Percentiles rank a stretch among this genome's conserved stretches.
Conservation (phyloP, 306 rosid genomes). For the Pyrus betulifolia region DNA sequence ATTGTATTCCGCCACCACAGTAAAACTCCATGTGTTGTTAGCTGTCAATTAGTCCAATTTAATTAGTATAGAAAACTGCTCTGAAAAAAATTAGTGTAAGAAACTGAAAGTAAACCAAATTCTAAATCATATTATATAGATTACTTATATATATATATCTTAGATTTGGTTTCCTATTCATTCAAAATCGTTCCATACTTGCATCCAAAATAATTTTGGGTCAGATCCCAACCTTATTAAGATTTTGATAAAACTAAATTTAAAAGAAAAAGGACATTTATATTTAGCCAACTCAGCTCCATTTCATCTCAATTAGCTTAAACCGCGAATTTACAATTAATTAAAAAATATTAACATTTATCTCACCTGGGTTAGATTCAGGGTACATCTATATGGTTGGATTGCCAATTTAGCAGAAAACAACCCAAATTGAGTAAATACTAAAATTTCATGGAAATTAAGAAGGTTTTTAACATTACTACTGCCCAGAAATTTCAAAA, state of each 20-base stretch:
- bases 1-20: no score
- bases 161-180: no score
- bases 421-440: not conserved
- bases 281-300: not conserved
- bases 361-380: not conserved
- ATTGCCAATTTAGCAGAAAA: not conserved
- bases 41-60: not conserved
- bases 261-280: not conserved
- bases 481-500: not conserved
- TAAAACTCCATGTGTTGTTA: no score
- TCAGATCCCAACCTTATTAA: not conserved
- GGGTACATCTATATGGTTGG: not conserved
- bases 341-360: not conserved
- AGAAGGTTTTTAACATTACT: not conserved
- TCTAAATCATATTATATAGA: not conserved
- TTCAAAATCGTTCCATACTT: no score
- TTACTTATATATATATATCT: not conserved
- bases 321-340: not conserved
- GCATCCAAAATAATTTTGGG: no score
- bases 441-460: not conserved
- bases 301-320: not conserved
- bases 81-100: not conserved
- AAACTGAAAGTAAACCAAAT: not conserved
- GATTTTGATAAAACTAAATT: not conserved
- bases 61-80: not conserved